Evolutionary conservation across 2,329 filamentous ascomycete species (phyloP).

Genomic region (Aspergillus quadrilineatus): DNA sequence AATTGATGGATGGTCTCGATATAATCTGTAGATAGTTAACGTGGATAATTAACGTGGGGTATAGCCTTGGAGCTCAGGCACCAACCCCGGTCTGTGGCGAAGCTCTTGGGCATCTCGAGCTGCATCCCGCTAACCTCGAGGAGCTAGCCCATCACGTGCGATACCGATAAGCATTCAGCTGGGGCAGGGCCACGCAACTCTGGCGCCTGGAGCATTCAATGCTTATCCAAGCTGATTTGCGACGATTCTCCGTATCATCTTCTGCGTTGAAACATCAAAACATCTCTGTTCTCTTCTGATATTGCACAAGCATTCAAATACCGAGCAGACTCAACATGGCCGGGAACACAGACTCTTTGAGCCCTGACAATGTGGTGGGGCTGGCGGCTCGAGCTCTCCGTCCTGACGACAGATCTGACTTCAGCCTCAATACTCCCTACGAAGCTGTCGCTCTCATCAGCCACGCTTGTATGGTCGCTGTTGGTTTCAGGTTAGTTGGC

Average conservation of each 20-base stretch:
- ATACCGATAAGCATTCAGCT: neutral
- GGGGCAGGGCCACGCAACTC: neutral
- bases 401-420: constrained; percentile 25
- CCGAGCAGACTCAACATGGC: constrained; percentile 10
- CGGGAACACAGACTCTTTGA: constrained; percentile 27
- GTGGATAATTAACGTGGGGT: neutral
- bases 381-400: constrained; percentile 34
- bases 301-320: neutral
- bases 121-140: neutral
- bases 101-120: neutral
- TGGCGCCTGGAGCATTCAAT: neutral
- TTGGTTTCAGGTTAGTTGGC: constrained; percentile 78
- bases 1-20: no score
- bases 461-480: constrained; percentile 77
- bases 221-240: neutral
- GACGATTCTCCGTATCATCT: no score
- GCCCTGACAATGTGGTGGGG: constrained; percentile 30
- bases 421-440: constrained; percentile 52
- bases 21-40: neutral
- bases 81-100: neutral
- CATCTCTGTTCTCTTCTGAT: neutral
- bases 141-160: neutral
- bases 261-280: neutral
- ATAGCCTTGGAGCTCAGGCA: neutral
- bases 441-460: constrained; percentile 81